Evolutionary conservation across 1,284 basidiomycete genomes (phyloP), one percentile per base, ranked within the genome.

Genomic region (Takashimella koratensis): DNA sequence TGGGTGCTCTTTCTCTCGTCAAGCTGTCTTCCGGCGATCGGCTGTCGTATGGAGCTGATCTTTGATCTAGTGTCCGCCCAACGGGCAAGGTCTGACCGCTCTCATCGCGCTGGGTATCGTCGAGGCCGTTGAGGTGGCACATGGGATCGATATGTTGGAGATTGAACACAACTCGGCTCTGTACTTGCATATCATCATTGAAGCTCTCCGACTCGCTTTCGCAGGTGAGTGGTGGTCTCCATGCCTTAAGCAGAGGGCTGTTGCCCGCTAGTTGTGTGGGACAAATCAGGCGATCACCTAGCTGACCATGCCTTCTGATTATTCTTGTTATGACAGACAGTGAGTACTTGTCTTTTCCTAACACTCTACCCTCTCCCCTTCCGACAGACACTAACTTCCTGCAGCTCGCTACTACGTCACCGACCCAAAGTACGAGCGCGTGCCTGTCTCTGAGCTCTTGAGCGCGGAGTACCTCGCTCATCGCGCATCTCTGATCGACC

Each of bases 81-180:
- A 95, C 70, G 91, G 93, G 10, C 93, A 96, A 82, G 93, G 88
- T 73, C 82, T 97, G n/a, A 91, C 90, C 1, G 90, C 94, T 0
- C 81, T 97, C 3, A 78, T 97, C 46, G 90, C 92, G 4, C 80
- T 97, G 8, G 94, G 93, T 1, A 91, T 98, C 52, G 78, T 98
- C 43, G 94, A 98, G 65, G 84, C 82, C 25, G 81, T 95, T 21
- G 86, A 95, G 74, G 82, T 83, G 49, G 81, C 85, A 66, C 86
- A 86, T 2, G 83, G 84, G 53, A 81, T 86, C 25, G 82, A 81
- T 53, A 76, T 97, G 1, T 73, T 85, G 21, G 83, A 89, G 58
- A 80, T 94, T 76, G 85, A 90, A 55, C 91, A 95, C 76, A 96
- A 95, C 70, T 89, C 87, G 0, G 78, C 85, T 0, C 84, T 88